Base-by-base conservation (phyloP, 2,329 filamentous ascomycete species). In the Fusarium continuum region DNA sequence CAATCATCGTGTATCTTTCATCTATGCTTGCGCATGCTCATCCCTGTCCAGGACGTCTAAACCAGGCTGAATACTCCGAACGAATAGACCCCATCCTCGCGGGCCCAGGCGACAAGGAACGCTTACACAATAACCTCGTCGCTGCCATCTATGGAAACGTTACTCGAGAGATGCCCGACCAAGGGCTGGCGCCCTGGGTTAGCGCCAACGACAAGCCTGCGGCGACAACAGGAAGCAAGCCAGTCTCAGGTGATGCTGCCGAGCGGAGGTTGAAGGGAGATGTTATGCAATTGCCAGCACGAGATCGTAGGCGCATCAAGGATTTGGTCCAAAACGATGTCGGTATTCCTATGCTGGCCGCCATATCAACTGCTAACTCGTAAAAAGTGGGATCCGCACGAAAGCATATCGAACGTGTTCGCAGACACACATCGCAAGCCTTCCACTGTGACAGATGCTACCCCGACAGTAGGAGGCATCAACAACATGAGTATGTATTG, bases 401-500 rank as follows among this genome's bases (percentile, higher is more conserved):
- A 87, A 50, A 79, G 77, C 9, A 76, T 87, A 55, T 77, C 82
- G 11, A 82, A 78, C 57, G 74, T 83, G 38, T 86, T 87, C 64
- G 70, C 77, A 11, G 84, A 87, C 17, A 76, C 80, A 19, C 79
- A 82, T 55, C 79, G 81, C 36, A 76, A 79, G 54, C 71, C 78
- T 10, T 73, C 78, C 5, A 78, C 79, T 45, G 73, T 78, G 11
- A 83, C 88, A 25, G 85, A 91, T 53, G 84, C 87, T 8, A 88
- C 89, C 22, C 83, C 88, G 23, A 88, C 87, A 71, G 89, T 89
- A n/a, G 89, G 87, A 23, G 90, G 90, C 17, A 83, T 94, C 39
- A 93, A 91, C 67, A 92, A 87, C 67, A 89, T 94, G 82, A 96
- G 90, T 92, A 81, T 73, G 88, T 78, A 26, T 20, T 26, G 14